Evolutionary conservation across 345 rosid species (phyloP), one percentile per base, ranked within the genome.

Genomic region (Brassica rapa): DNA sequence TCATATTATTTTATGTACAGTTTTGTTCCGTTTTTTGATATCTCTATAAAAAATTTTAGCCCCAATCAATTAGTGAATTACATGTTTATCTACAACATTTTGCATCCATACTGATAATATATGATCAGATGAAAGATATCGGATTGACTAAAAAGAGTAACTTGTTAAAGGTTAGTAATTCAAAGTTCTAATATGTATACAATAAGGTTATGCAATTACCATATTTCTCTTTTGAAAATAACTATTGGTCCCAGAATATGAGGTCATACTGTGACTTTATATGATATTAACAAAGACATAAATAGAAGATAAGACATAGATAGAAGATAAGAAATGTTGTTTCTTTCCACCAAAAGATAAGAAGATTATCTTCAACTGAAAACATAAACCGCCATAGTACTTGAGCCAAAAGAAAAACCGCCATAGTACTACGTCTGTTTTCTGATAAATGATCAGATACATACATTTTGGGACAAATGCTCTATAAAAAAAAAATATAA

Each of bases 241-340:
- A 55, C 1, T 3, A 3, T 63, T 33, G 63, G 62, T 64, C 25
- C 33, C 35, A 23, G 23, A 32, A 64, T 32, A 64, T 64, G 70
- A 19, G 55, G 62, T 65, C 77, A 74, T 65, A 14, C 16, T n/a
- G 37, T 24, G 71, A 74, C 66, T 19, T 19, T 66, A 24, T 55
- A 35, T 55, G 57, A 57, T 55, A 64, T 19, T 19, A 19, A 19
- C 19, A 19, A 19, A 62, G 68, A 72, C 66, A 24, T 8, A 29
- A 51, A 27, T 68, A 56, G 4, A 21, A 70, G 57, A 57, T 55
- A 64, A 62, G 68, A 72, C 66, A 24, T 8, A 29, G 29, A 27
- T 68, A 56, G 4, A 21, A 70, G 23, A 70, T 35, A 71, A 35
- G 53, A 71, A 8, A 19, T 11, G 19, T 30, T 68, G 41, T 49